Conservation (phyloP, 148 eudicot genomes). For the Arctostaphylos glauca region DNA sequence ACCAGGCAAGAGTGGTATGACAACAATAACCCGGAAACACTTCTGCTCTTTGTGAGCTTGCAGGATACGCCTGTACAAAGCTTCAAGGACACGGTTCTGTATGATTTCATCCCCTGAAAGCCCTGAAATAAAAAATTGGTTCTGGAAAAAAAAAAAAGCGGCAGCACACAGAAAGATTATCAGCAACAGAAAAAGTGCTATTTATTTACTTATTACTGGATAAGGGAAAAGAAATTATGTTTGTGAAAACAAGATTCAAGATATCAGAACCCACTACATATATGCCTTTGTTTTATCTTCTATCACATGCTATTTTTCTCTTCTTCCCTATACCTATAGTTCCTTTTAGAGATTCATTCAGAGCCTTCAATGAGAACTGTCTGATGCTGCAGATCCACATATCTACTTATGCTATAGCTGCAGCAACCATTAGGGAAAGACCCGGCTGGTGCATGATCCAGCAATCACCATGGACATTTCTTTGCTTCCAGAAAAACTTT, state of each 20-base stretch:
- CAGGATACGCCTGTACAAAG: slow-evolving; percentile 75
- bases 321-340: background rate
- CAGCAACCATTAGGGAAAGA: background rate
- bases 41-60: slow-evolving; percentile 81
- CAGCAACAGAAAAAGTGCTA: background rate
- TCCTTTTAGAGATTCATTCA: background rate
- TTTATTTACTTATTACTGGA: background rate
- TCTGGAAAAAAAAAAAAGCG: slow-evolving; percentile 48
- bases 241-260: background rate
- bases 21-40: slow-evolving; percentile 84
- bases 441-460: background rate
- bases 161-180: slow-evolving; percentile 13
- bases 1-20: slow-evolving; percentile 90
- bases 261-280: background rate
- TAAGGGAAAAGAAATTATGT: background rate
- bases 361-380: background rate
- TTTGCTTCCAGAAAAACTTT: background rate
- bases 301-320: background rate
- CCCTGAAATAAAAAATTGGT: slow-evolving; percentile 98
- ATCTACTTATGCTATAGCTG: background rate
- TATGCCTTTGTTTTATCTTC: background rate
- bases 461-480: background rate
- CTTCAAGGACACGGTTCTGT: slow-evolving; percentile 77
- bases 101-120: slow-evolving; percentile 87
- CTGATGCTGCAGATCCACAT: background rate